Evolutionary conservation across 257 asterid species (phyloP).

Genomic region (Penstemon barbatus): DNA sequence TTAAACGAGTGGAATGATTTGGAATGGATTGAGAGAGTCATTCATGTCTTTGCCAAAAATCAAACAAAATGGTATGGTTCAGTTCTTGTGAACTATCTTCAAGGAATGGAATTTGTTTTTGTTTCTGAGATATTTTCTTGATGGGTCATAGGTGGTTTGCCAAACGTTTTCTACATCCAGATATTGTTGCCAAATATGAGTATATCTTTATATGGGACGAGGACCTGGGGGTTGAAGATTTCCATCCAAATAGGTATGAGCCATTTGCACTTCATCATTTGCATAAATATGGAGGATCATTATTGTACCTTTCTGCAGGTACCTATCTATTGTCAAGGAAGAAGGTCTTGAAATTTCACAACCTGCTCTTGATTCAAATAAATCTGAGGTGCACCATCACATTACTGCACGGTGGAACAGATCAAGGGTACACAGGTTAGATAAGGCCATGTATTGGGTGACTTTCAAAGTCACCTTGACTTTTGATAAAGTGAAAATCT

Average conservation of each 20-base stretch:
- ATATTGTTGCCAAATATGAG: conserved; percentile 74
- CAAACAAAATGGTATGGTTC: conserved; percentile 76
- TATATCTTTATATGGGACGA: conserved; percentile 92
- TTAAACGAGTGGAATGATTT: conserved; percentile 71
- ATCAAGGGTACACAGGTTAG: conserved; percentile 80
- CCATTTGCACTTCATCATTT: background rate
- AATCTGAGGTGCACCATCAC: conserved; percentile 71
- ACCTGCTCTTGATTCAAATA: conserved; percentile 64
- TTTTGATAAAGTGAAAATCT: conserved; percentile 5
- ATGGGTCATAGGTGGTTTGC: conserved; percentile 81
- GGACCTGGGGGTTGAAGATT: conserved; percentile 77
- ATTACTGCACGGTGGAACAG: conserved; percentile 60
- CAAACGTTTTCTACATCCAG: conserved; percentile 94
- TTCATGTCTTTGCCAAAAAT: conserved; percentile 72
- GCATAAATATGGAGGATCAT: conserved; percentile 4
- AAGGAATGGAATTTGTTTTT: background rate
- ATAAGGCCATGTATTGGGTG: conserved; percentile 3
- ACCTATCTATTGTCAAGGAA: conserved; percentile 57
- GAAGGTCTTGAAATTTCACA: conserved; percentile 90
- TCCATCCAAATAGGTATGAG: conserved; percentile 66
- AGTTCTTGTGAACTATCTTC: background rate
- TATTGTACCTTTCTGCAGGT: conserved; percentile 43
- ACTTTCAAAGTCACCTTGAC: conserved; percentile 1
- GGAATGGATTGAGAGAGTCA: conserved; percentile 58
- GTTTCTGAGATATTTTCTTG: conserved; percentile 7